A percentile compares a stretch with the other conserved stretches of the same genome.
Evolutionary conservation across 768 basidiomycete genomes (phyloP).

Genomic region (Galerina sulciceps): DNA sequence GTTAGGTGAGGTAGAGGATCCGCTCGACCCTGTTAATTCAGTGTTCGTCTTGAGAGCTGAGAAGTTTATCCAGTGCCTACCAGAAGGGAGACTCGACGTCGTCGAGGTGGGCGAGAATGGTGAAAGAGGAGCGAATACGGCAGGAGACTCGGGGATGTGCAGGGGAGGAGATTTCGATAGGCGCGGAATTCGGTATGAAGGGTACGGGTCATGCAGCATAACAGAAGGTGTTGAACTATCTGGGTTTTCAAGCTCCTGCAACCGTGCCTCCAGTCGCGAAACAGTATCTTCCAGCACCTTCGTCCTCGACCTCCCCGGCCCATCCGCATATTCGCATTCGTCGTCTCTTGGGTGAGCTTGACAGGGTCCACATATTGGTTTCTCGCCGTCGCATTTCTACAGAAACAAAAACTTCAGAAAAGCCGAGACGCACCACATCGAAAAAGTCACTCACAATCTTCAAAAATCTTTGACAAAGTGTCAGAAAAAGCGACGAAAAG

Average conservation of each 20-base stretch:
- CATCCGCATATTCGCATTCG: constrained; percentile 76
- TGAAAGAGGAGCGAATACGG: constrained; percentile 34
- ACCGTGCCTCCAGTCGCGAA: constrained; percentile 55
- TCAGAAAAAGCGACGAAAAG: constrained; percentile 4
- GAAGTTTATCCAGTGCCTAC: constrained; percentile 45
- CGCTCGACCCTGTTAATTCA: constrained; percentile 49
- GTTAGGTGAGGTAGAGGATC: constrained; percentile 42
- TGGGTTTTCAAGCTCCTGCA: constrained; percentile 62
- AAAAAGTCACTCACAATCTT: constrained; percentile 46
- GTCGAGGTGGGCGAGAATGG: constrained; percentile 50
- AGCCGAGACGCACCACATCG: not conserved
- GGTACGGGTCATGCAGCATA: constrained; percentile 56
- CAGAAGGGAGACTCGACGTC: constrained; percentile 50
- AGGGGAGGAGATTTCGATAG: constrained; percentile 38
- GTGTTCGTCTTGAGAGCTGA: constrained; percentile 39
- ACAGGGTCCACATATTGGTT: constrained; percentile 71
- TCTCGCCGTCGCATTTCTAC: constrained; percentile 68
- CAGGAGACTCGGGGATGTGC: constrained; percentile 33
- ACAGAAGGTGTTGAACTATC: constrained; percentile 49
- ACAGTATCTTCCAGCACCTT: constrained; percentile 65
- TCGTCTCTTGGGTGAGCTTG: constrained; percentile 59
- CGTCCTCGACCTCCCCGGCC: constrained; percentile 60
- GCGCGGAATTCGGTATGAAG: constrained; percentile 32
- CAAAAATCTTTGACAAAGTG: constrained; percentile 38
- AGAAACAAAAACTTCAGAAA: constrained; percentile 5